These are phyloP conservation scores for Microsporum ferrugineum DNA, from an alignment of 2,329 filamentous ascomycete genomes.

Conservation along the genomic window DNA sequence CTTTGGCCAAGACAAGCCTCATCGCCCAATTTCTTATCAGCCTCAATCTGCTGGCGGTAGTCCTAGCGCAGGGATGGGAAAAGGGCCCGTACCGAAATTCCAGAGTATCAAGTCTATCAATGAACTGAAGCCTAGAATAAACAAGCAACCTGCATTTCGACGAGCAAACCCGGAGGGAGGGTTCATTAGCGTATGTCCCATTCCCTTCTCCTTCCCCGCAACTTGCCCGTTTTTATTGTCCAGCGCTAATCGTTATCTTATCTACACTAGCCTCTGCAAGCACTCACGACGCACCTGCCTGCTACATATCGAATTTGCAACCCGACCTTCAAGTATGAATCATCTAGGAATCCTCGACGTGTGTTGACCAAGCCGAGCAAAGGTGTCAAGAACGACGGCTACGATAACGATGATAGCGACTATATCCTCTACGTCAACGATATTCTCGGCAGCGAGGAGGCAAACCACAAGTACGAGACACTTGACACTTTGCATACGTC, in stretches of 20 bases:
- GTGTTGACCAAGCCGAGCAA: conserved; percentile 98
- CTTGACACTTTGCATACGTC: not conserved
- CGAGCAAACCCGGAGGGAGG: conserved; percentile 93
- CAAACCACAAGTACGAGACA: conserved; percentile 73
- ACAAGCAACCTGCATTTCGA: conserved; percentile 76
- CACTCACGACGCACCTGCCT: conserved; percentile 81
- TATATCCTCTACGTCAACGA: conserved; percentile 99
- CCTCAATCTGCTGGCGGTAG: conserved; percentile 35
- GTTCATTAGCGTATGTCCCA: conserved; percentile 74
- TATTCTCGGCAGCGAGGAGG: conserved; percentile 93
- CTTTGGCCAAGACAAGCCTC: conserved; percentile 42
- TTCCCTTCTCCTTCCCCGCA: not conserved
- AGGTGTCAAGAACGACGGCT: conserved; percentile 95
- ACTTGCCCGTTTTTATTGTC: conserved; percentile 5
- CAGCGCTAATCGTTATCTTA: conserved; percentile 16
- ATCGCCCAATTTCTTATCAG: conserved; percentile 33
- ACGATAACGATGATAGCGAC: conserved; percentile 97
- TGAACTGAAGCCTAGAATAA: conserved; percentile 73
- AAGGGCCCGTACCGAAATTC: conserved; percentile 76
- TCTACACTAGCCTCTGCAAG: conserved; percentile 69
- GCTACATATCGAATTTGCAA: conserved; percentile 98
- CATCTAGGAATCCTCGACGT: conserved; percentile 85
- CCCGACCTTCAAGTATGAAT: conserved; percentile 95
- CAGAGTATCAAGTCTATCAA: conserved; percentile 59
- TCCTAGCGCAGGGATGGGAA: conserved; percentile 21